Evolutionary conservation across 106 monocot genomes (phyloP).

Genomic region (Acanthochlamys bracteata): DNA sequence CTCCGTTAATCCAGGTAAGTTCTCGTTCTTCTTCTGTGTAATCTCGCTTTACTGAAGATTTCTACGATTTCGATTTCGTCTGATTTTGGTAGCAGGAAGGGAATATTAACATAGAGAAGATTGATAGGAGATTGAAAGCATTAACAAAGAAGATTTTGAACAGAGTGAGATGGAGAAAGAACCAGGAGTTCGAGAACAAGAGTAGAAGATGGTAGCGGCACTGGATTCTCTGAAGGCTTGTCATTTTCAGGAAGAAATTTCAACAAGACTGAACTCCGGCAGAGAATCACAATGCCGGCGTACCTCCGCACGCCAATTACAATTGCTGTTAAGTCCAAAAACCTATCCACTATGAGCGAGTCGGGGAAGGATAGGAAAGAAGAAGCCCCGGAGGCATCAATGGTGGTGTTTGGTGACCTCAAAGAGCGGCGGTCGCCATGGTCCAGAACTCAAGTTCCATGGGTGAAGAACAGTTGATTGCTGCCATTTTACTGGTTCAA

Average conservation of each 20-base stretch:
- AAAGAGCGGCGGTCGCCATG: slow-evolving; percentile 58
- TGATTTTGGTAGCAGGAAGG: no score
- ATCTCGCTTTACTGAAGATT: no score
- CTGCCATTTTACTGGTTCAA: no score
- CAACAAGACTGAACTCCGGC: background rate
- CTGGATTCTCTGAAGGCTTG: slow-evolving; percentile 1
- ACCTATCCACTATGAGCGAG: background rate
- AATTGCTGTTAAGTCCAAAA: background rate
- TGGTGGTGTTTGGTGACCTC: slow-evolving; percentile 62
- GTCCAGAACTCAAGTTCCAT: slow-evolving; percentile 47
- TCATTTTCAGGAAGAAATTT: background rate
- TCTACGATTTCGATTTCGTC: no score
- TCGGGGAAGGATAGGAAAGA: slow-evolving; percentile 1
- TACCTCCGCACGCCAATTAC: slow-evolving; percentile 1
- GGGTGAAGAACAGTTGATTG: slow-evolving; percentile 41
- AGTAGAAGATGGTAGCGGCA: slow-evolving; percentile 5
- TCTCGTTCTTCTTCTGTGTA: no score
- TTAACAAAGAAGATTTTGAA: no score
- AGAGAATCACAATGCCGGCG: slow-evolving; percentile 1
- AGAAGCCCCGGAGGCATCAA: slow-evolving; percentile 31
- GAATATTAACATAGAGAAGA: no score
- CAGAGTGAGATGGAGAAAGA: background rate
- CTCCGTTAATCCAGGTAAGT: no score
- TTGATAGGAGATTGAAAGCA: no score
- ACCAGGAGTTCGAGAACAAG: background rate